Percentiles rank a stretch among this genome's conserved stretches.
These are phyloP conservation scores for Acer saccharum DNA, from an alignment of 345 rosid species.

Conservation along the genomic window DNA sequence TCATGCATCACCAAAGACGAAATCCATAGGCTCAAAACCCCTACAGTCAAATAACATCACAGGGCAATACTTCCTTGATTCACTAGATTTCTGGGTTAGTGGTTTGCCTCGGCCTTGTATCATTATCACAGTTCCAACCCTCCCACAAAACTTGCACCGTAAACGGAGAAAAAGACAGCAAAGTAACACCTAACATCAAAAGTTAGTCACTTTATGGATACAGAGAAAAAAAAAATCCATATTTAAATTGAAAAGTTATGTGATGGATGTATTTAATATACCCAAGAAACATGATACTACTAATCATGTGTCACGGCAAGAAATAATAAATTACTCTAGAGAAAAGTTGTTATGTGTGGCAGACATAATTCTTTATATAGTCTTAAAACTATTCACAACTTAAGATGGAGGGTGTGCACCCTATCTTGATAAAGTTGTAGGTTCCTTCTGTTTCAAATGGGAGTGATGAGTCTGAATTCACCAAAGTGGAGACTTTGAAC, in stretches of 20 bases:
- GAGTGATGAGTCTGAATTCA: no score
- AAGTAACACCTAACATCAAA: not conserved
- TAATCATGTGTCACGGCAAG: not conserved
- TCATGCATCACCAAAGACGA: slow-evolving; percentile 64
- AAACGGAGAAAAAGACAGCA: slow-evolving; percentile 14
- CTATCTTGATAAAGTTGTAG: no score
- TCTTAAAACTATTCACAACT: no score
- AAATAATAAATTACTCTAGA: not conserved
- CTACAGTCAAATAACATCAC: slow-evolving; percentile 85
- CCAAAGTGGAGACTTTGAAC: no score
- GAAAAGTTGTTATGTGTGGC: no score
- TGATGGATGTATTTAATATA: not conserved
- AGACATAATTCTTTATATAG: no score
- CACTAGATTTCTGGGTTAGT: slow-evolving; percentile 52
- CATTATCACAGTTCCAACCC: slow-evolving; percentile 85
- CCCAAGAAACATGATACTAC: not conserved
- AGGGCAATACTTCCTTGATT: slow-evolving; percentile 62
- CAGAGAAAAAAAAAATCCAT: not conserved
- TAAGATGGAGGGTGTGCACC: no score
- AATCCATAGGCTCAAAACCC: slow-evolving; percentile 78
- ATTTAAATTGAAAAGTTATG: not conserved
- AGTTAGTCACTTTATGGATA: not conserved
- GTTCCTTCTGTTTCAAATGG: no score
- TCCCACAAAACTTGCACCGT: slow-evolving; percentile 82
- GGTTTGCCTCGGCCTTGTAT: slow-evolving; percentile 68